phyloP scores from a whole-genome alignment of 768 basidiomycete genomes.

The Hygrocybe punicea region DNA sequence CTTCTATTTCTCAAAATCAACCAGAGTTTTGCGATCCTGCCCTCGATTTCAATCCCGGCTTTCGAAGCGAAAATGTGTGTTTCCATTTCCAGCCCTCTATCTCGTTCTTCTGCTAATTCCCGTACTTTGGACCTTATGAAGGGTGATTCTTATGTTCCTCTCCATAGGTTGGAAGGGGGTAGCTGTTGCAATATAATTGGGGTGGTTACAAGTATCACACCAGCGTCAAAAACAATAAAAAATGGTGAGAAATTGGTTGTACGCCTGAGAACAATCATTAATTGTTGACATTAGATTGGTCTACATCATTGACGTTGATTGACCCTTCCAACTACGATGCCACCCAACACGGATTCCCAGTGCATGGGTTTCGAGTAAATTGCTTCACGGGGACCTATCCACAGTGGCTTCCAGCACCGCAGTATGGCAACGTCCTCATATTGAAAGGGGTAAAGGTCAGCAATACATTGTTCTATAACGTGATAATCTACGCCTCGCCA shows the following conservation, averaged over 20 bases:
- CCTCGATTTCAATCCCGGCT: neutral
- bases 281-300: constrained; percentile 41
- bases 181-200: constrained; percentile 11
- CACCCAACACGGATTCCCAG: constrained; percentile 23
- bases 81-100: neutral
- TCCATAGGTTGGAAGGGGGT: neutral
- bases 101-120: neutral
- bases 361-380: constrained; percentile 37
- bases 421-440: constrained; percentile 50
- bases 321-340: constrained; percentile 47
- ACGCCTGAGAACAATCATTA: neutral
- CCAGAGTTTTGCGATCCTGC: neutral
- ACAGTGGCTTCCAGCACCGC: constrained; percentile 51
- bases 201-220: neutral
- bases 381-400: constrained; percentile 50
- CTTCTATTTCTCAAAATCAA: neutral
- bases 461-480: neutral
- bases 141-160: neutral
- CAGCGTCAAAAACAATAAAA: neutral
- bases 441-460: constrained; percentile 49
- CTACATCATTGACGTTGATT: constrained; percentile 42
- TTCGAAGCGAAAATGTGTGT: neutral
- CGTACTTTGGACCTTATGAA: neutral
- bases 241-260: neutral
- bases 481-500: neutral